Base-by-base conservation (phyloP, 768 basidiomycete species). In the Rhodosporidiobolus sp. region DNA sequence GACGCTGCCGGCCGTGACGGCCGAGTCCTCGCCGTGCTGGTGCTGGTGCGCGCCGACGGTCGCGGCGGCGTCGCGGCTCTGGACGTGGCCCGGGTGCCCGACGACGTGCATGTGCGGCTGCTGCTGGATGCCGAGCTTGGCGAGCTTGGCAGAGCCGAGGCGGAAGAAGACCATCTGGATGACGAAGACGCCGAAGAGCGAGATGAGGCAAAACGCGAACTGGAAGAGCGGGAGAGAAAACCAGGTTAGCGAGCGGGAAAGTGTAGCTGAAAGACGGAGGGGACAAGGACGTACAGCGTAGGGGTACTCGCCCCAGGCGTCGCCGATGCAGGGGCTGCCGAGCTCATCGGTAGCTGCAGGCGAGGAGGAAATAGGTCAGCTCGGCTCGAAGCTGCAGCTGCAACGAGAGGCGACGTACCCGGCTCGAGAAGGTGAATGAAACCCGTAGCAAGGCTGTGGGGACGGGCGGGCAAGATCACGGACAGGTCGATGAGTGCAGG, bases 231-330 rank as follows among this genome's bases (percentile, higher is more conserved):
- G 14, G 3, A 58, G 11, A 22, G 32, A 11, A 19, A 9, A 28
- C 5, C 26, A 34, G 57, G 49, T 34, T 16, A 52, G 38, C 17
- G 6, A n/a, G n/a, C n/a, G n/a, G n/a, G n/a, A n/a, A n/a, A n/a
- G 10, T 2, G 52, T 12, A 35, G 24, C 14, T 38, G 32, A 28
- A 43, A 9, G 45, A 28, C 9, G 24, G 12, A 45, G 24, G 4
- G 1, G 64, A 10, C 26, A 48, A 48, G 58, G 19, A 54, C 63
- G 54, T 49, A 64, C 75, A 45, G 75, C 72, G 66, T 77, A 76
- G n/a, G 78, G 79, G 67, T 80, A 80, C 28, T 77, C 78, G 11
- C 50, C 74, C 80, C 80, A 80, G 0, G 60, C 73, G 34, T 78
- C 74, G 16, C 43, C 17, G 63, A 80, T 74, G 63, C 80, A 80